phyloP scores from a whole-genome alignment of 345 rosid genomes.

The Turnera subulata region DNA sequence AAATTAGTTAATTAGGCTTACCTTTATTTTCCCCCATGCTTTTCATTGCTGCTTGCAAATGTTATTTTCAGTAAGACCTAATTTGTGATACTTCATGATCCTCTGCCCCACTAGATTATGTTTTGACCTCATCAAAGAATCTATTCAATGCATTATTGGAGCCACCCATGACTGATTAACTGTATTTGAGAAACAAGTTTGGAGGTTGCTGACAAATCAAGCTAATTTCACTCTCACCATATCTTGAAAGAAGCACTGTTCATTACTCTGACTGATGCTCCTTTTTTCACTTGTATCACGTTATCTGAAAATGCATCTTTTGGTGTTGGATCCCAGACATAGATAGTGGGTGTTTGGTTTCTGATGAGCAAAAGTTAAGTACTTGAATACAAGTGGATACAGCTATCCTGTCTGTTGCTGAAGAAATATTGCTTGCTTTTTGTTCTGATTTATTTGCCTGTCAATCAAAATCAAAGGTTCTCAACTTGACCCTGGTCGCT shows the following conservation, averaged over 20 bases:
- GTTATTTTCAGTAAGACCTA: slow-evolving; percentile 41
- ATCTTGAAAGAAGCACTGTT: slow-evolving; percentile 27
- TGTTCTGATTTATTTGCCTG: slow-evolving; percentile 84
- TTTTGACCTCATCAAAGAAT: slow-evolving; percentile 39
- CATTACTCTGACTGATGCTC: slow-evolving; percentile 23
- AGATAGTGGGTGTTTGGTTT: slow-evolving; percentile 64
- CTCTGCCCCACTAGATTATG: slow-evolving; percentile 43
- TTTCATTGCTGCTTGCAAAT: slow-evolving; percentile 13
- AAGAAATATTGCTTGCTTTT: slow-evolving; percentile 48
- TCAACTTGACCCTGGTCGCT: slow-evolving; percentile 24
- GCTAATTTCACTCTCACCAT: slow-evolving; percentile 31
- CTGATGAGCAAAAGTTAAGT: slow-evolving; percentile 51
- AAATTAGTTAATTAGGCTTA: slow-evolving; percentile 4
- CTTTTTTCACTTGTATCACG: slow-evolving; percentile 19
- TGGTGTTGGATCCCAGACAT: slow-evolving; percentile 53
- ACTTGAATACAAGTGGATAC: slow-evolving; percentile 65
- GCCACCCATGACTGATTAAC: slow-evolving; percentile 29
- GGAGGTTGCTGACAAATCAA: slow-evolving; percentile 48
- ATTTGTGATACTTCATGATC: slow-evolving; percentile 32
- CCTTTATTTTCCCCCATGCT: slow-evolving; percentile 4
- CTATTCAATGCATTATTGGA: slow-evolving; percentile 50
- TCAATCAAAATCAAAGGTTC: slow-evolving; percentile 57
- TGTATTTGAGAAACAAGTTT: slow-evolving; percentile 34
- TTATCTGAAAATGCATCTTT: slow-evolving; percentile 20
- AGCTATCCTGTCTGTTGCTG: slow-evolving; percentile 48